A percentile compares a stretch with the other conserved stretches of the same genome.
These are phyloP conservation scores for Leptographium galeiforme DNA, from an alignment of 2,329 filamentous ascomycete genomes.

Conservation along the genomic window DNA sequence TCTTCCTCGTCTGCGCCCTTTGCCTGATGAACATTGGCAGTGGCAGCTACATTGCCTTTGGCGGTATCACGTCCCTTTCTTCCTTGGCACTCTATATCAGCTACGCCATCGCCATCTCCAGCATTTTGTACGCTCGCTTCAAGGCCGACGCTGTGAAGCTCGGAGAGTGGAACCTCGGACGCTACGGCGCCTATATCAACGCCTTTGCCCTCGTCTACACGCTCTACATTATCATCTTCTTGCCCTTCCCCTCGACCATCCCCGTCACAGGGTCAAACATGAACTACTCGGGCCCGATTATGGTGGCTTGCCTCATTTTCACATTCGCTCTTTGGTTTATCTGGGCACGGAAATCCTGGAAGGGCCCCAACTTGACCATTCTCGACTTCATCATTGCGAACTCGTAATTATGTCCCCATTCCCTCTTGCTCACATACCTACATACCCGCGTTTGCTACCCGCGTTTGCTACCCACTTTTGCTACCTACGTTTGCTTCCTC, in stretches of 20 bases:
- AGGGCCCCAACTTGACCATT: slow-evolving; percentile 8
- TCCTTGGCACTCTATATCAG: slow-evolving; percentile 13
- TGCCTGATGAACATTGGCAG: slow-evolving; percentile 22
- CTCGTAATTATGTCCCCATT: neutral
- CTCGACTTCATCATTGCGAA: slow-evolving; percentile 6
- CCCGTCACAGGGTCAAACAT: slow-evolving; percentile 10
- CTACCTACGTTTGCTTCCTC: too few relatives aligned
- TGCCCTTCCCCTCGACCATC: slow-evolving; percentile 8
- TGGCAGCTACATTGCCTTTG: slow-evolving; percentile 20
- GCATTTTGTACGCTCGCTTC: slow-evolving; percentile 7
- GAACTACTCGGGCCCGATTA: slow-evolving; percentile 8
- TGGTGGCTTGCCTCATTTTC: neutral
- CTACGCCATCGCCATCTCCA: slow-evolving; percentile 7
- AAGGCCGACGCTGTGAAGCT: neutral
- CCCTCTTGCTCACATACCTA: too few relatives aligned
- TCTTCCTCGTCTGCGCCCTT: slow-evolving; percentile 6
- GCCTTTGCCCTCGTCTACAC: slow-evolving; percentile 9
- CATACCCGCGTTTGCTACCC: too few relatives aligned
- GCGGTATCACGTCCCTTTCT: slow-evolving; percentile 24
- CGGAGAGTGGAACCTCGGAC: slow-evolving; percentile 8
- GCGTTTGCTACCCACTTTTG: too few relatives aligned
- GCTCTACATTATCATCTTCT: slow-evolving; percentile 7
- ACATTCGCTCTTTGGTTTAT: slow-evolving; percentile 5
- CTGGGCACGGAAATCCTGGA: slow-evolving; percentile 7
- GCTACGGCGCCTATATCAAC: slow-evolving; percentile 6